phyloP scores from a whole-genome alignment of 2,329 filamentous ascomycete species.

The Phyllosticta citribraziliensis region DNA sequence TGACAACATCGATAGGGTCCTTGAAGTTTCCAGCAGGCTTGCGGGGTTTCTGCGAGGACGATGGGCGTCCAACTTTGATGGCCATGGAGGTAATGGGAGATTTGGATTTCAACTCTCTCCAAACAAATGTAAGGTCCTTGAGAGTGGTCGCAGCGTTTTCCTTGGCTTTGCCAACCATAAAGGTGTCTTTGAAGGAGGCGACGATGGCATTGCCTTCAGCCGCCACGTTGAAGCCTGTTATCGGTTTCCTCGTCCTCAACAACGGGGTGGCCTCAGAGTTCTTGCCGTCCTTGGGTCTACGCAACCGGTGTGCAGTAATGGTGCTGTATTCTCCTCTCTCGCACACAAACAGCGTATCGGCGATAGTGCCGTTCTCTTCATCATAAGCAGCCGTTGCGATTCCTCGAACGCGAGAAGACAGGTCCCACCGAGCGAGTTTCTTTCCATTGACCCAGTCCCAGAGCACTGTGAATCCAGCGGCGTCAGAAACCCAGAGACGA shows the following conservation, averaged over 20 bases:
- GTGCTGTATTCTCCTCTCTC: slow-evolving; percentile 23
- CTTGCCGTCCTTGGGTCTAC: slow-evolving; percentile 5
- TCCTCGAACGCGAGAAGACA: slow-evolving; percentile 25
- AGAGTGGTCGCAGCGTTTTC: slow-evolving; percentile 23
- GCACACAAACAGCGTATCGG: slow-evolving; percentile 31
- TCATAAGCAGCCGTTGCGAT: slow-evolving; percentile 23
- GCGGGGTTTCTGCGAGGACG: slow-evolving; percentile 48
- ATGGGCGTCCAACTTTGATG: slow-evolving; percentile 18
- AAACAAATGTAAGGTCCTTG: slow-evolving; percentile 37
- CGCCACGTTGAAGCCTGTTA: slow-evolving; percentile 35
- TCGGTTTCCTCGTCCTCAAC: slow-evolving; percentile 26
- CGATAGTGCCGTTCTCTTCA: slow-evolving; percentile 10
- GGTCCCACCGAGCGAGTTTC: slow-evolving; percentile 35
- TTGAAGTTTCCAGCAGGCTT: slow-evolving; percentile 28
- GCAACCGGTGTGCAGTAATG: slow-evolving; percentile 8
- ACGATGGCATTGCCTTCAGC: slow-evolving; percentile 50
- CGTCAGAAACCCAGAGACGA: slow-evolving; percentile 45
- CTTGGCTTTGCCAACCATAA: slow-evolving; percentile 51
- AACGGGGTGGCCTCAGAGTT: slow-evolving; percentile 11
- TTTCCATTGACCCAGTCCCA: slow-evolving; percentile 49
- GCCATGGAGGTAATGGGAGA: slow-evolving; percentile 45
- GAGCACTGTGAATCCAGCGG: slow-evolving; percentile 40
- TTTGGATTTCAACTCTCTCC: slow-evolving; percentile 46
- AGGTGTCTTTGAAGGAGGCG: slow-evolving; percentile 41
- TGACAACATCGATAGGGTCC: slow-evolving; percentile 55